These are phyloP conservation scores for Lycium barbarum DNA, from an alignment of 257 asterid species.

Conservation along the genomic window DNA sequence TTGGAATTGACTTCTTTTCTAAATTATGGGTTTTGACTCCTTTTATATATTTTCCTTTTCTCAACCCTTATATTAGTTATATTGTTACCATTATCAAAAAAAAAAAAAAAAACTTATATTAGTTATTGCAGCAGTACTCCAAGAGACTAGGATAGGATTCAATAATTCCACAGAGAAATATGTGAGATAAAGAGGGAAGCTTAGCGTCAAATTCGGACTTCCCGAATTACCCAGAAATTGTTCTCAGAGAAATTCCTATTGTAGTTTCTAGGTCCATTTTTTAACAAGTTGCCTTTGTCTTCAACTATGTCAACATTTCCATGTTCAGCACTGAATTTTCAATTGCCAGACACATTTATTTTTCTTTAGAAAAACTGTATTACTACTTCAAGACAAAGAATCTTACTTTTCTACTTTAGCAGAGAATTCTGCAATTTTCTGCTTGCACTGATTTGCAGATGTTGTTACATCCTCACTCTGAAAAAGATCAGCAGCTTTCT, in stretches of 20 bases:
- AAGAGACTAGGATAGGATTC: neutral
- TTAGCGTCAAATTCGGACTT: neutral
- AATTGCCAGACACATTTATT: slow-evolving; percentile 3
- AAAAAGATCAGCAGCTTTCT: slow-evolving; percentile 88
- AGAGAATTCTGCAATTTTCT: slow-evolving; percentile 87
- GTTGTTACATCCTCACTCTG: slow-evolving; percentile 83
- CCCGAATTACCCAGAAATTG: neutral
- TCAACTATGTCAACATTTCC: slow-evolving; percentile 1
- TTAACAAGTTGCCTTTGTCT: neutral
- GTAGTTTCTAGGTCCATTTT: neutral
- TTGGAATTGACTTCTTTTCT: slow-evolving; percentile 2
- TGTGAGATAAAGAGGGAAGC: neutral
- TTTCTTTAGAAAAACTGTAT: neutral
- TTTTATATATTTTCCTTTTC: neutral
- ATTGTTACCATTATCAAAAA: too few species aligned
- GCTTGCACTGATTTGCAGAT: slow-evolving; percentile 90
- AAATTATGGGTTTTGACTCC: neutral
- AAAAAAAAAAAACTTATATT: too few species aligned
- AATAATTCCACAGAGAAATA: neutral
- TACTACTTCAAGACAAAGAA: neutral
- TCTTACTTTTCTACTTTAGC: slow-evolving; percentile 86
- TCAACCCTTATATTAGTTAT: neutral
- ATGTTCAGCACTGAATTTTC: neutral
- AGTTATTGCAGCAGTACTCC: neutral
- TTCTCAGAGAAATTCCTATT: neutral